These are phyloP conservation scores for Leccinum arenicola DNA, from an alignment of 768 basidiomycete species.

Conservation along the genomic window DNA sequence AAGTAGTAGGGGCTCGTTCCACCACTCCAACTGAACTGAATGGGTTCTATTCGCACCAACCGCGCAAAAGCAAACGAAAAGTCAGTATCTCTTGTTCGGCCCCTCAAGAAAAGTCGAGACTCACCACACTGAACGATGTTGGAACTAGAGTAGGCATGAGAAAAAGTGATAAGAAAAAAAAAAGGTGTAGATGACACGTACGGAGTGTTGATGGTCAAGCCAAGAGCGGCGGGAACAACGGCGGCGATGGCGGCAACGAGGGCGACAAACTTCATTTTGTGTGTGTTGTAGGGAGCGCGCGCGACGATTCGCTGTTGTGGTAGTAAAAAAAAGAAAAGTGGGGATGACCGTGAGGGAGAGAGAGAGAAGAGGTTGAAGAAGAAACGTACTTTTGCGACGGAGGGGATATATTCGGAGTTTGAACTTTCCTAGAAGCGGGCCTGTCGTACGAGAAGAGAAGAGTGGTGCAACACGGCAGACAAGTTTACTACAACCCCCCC, in stretches of 20 bases:
- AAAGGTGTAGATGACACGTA: slow-evolving; percentile 34
- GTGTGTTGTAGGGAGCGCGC: slow-evolving; percentile 14
- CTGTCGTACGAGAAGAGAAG: neutral
- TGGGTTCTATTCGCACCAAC: slow-evolving; percentile 48
- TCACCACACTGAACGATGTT: slow-evolving; percentile 50
- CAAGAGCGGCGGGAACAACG: slow-evolving; percentile 36
- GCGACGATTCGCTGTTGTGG: slow-evolving; percentile 13
- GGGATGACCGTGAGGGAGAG: neutral
- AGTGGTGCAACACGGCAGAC: neutral
- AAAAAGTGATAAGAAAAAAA: neutral
- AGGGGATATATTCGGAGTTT: slow-evolving; percentile 27
- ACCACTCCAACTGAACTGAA: slow-evolving; percentile 49
- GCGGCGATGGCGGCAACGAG: slow-evolving; percentile 30
- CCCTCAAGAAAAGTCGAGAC: slow-evolving; percentile 13
- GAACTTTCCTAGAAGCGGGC: slow-evolving; percentile 4
- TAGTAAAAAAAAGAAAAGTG: too few species aligned
- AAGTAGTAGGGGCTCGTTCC: slow-evolving; percentile 59
- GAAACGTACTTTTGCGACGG: neutral
- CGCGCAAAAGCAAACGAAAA: neutral
- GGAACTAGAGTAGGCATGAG: slow-evolving; percentile 26
- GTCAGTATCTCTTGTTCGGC: neutral
- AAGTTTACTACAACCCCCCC: neutral
- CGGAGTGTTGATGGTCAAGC: slow-evolving; percentile 66
- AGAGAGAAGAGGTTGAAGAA: slow-evolving; percentile 1
- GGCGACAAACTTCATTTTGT: slow-evolving; percentile 37